Evolutionary conservation across 805 yeast species (phyloP).

Genomic region (Kodamaea leandrae): DNA sequence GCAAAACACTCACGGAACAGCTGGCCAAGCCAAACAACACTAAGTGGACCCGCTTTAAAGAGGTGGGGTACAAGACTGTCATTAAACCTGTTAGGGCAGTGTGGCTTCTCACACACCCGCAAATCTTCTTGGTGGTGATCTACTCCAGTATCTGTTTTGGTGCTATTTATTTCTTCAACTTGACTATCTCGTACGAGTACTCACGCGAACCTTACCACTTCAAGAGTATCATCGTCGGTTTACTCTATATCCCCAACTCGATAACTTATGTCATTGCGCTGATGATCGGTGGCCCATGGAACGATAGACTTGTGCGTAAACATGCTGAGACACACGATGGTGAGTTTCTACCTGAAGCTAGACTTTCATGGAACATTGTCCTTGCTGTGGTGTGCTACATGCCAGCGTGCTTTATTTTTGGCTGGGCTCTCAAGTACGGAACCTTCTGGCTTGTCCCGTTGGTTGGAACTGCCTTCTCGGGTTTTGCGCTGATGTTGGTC

Average conservation of each 20-base stretch:
- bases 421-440: conserved; percentile 73
- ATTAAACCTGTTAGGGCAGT: conserved; percentile 63
- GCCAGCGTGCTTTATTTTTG: conserved; percentile 65
- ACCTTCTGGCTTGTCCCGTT: conserved; percentile 77
- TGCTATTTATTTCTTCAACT: conserved; percentile 67
- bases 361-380: conserved; percentile 72
- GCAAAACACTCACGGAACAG: conserved; percentile 14
- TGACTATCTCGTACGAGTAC: conserved; percentile 65
- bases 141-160: conserved; percentile 74
- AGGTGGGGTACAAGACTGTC: conserved; percentile 44
- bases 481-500: conserved; percentile 79
- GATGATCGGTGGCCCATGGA: conserved; percentile 78
- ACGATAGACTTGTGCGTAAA: conserved; percentile 55
- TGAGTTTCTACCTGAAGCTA: conserved; percentile 67
- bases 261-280: conserved; percentile 74
- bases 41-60: conserved; percentile 21
- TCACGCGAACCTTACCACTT: conserved; percentile 68
- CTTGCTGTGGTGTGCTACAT: conserved; percentile 63
- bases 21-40: conserved; percentile 16
- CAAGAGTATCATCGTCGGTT: conserved; percentile 61
- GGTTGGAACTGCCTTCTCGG: conserved; percentile 78
- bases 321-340: conserved; percentile 61
- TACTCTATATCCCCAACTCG: conserved; percentile 81
- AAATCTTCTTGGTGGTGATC: conserved; percentile 62
- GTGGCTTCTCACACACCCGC: conserved; percentile 64